Evolutionary conservation across 495 filamentous ascomycete genomes (phyloP).

Genomic region (Acidomyces sp.): DNA sequence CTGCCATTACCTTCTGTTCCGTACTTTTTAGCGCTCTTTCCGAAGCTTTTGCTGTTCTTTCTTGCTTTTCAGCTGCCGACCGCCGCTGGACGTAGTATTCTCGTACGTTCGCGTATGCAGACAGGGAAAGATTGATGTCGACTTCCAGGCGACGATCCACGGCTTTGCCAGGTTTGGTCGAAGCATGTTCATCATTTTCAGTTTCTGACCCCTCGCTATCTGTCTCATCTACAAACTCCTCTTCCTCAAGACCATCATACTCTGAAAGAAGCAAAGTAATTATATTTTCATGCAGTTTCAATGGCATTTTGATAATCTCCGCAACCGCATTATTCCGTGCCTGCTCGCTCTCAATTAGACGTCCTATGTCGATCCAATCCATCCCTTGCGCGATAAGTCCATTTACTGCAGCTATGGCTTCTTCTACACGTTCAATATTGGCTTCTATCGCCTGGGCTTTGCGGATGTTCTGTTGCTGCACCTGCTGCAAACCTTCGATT

Average conservation of each 20-base stretch:
- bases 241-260: constrained; percentile 46
- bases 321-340: constrained; percentile 70
- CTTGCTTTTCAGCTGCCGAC: constrained; percentile 66
- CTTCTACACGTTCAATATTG: constrained; percentile 76
- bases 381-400: constrained; percentile 80
- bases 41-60: constrained; percentile 73
- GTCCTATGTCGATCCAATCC: constrained; percentile 89
- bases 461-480: constrained; percentile 68
- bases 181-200: constrained; percentile 34
- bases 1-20: constrained; percentile 71
- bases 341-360: constrained; percentile 77
- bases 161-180: constrained; percentile 28
- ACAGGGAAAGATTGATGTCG: constrained; percentile 71
- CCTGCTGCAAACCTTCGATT: constrained; percentile 64
- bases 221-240: constrained; percentile 48
- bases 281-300: constrained; percentile 81
- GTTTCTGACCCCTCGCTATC: constrained; percentile 51
- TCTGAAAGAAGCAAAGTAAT: constrained; percentile 70
- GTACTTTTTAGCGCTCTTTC: constrained; percentile 75
- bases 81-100: constrained; percentile 87
- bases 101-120: constrained; percentile 75
- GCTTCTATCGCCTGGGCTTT: constrained; percentile 84
- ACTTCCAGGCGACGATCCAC: constrained; percentile 45
- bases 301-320: constrained; percentile 68
- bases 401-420: constrained; percentile 83